Base-by-base conservation (phyloP, 495 filamentous ascomycete genomes). In the Penicillium bialowiezense region DNA sequence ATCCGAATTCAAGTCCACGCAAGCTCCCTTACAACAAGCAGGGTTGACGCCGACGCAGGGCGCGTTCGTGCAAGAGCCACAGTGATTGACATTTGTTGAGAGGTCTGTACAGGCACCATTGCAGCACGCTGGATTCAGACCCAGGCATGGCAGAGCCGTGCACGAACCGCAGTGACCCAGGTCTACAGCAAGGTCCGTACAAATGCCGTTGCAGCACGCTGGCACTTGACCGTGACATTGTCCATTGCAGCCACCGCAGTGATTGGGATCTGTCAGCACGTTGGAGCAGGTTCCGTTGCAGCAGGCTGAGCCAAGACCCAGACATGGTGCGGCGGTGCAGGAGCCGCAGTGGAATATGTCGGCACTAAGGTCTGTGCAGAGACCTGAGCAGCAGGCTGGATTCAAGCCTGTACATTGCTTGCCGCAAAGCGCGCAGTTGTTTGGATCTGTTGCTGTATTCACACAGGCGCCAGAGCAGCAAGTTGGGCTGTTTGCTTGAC, bases 391-490 rank as follows among this genome's bases (percentile, higher is more conserved):
- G 42, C 21, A 1, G 42, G 42, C 2, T 24, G 17, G 18, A 19
- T 7, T 26, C 8, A 26, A 8, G 5, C 31, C 31, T 17, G 18
- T 24, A 13, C 42, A 44, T 34, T 19, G 3, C 5, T 5, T 12
- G 6, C 21, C 23, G 39, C 39, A 41, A n/a, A 17, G 13, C 14
- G 21, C 39, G 23, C 39, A 41, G 23, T 29, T 28, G 39, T 17
- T 18, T 12, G n/a, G n/a, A n/a, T 41, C 39, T 2, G 23, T 28
- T 12, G 13, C 0, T 5, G 13, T 17, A 24, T 41, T 18, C 8
- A n/a, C 21, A 37, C 52, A 55, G 23, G 29, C 29, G 19, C 47
- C 47, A 10, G 47, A 41, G 20, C 54, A 57, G 31, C 54, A 58
- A 7, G 55, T 34, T 24, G 55, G 55, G 31, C 50, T 31, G 32